Percentiles rank a stretch among this genome's conserved stretches.
phyloP scores from a whole-genome alignment of 2,329 filamentous ascomycete species.

The Penicillium sp. region DNA sequence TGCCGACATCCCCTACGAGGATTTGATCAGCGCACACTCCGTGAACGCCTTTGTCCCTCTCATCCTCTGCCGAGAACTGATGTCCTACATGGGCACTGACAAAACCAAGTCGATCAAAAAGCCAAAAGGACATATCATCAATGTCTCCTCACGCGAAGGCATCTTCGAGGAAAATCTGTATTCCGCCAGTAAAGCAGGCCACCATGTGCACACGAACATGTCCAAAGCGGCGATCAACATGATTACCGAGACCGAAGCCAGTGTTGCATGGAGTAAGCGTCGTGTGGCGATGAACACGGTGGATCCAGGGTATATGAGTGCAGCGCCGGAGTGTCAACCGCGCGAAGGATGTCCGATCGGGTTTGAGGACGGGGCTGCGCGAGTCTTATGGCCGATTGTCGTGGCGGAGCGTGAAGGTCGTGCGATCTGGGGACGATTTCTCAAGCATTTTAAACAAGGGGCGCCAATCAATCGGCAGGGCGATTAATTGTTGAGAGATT shows the following conservation, averaged over 20 bases:
- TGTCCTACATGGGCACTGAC: constrained; percentile 25
- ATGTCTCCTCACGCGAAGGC: constrained; percentile 36
- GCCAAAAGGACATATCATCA: constrained; percentile 25
- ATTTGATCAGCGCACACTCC: constrained; percentile 35
- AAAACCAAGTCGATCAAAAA: too few species aligned
- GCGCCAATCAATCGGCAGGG: constrained; percentile 5
- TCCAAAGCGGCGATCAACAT: constrained; percentile 41
- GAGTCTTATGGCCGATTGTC: constrained; percentile 36
- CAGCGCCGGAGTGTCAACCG: constrained; percentile 30
- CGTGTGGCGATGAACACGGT: constrained; percentile 38
- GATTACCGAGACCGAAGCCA: constrained; percentile 39
- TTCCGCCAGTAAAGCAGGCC: constrained; percentile 25
- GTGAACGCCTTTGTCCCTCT: constrained; percentile 39
- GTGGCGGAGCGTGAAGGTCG: constrained; percentile 15
- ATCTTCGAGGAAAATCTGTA: constrained; percentile 25
- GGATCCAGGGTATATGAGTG: constrained; percentile 39
- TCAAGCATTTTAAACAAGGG: constrained; percentile 23
- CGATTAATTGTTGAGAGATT: background rate
- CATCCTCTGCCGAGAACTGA: constrained; percentile 36
- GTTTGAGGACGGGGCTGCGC: constrained; percentile 37
- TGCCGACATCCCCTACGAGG: constrained; percentile 38
- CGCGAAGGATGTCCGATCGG: constrained; percentile 30
- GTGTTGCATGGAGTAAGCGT: constrained; percentile 23
- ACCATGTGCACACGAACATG: constrained; percentile 40
- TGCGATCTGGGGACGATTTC: constrained; percentile 16